phyloP scores from a whole-genome alignment of 441 rosid genomes.

The Populus trichocarpa region DNA sequence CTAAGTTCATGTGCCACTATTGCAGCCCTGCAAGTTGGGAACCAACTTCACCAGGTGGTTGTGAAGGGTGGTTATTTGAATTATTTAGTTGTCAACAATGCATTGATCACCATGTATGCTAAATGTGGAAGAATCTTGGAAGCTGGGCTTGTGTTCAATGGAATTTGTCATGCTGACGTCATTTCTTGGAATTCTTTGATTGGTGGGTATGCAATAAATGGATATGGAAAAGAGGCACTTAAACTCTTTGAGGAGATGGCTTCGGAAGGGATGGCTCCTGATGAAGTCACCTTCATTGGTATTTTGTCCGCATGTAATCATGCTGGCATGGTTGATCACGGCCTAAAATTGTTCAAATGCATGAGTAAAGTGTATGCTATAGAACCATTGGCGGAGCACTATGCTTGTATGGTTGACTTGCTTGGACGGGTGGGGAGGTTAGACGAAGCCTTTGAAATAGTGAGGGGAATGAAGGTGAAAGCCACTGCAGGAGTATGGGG shows the following conservation, averaged over 20 bases:
- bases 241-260: conserved; percentile 28
- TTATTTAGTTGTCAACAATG: conserved; percentile 28
- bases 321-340: conserved; percentile 28
- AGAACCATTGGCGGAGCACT: conserved; percentile 31
- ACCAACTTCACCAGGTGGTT: conserved; percentile 33
- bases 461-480: conserved; percentile 18
- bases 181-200: conserved; percentile 41
- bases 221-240: conserved; percentile 28
- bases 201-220: conserved; percentile 34
- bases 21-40: conserved; percentile 31
- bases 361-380: conserved; percentile 25
- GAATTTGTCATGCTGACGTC: conserved; percentile 18
- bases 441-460: conserved; percentile 34
- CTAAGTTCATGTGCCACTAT: conserved; percentile 36
- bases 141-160: conserved; percentile 26
- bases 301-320: conserved; percentile 35
- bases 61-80: conserved; percentile 24
- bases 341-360: conserved; percentile 22
- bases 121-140: conserved; percentile 33
- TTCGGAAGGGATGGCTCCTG: conserved; percentile 19
- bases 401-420: conserved; percentile 33
- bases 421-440: conserved; percentile 34
- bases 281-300: conserved; percentile 29
- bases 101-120: conserved; percentile 41
- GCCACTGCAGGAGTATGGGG: conserved; percentile 31